Percentiles rank a stretch among this genome's conserved stretches.
These are phyloP conservation scores for Ascosphaera apis DNA, from an alignment of 2,329 filamentous ascomycete species.

Conservation along the genomic window DNA sequence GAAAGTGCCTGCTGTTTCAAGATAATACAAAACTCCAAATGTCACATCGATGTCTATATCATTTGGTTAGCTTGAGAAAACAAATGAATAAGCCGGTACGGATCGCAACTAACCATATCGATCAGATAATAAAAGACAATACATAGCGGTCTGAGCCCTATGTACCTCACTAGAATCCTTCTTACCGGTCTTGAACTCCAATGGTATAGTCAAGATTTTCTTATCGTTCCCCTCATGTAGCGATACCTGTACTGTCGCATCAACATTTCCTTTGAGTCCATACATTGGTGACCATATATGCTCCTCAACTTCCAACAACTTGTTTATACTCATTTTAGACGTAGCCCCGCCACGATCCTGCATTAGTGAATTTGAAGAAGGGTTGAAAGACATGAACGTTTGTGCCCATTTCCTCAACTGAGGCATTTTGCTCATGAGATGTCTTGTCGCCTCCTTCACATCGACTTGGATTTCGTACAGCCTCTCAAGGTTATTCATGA, in stretches of 20 bases:
- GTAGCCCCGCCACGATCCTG: slow-evolving; percentile 58
- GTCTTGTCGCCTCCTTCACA: slow-evolving; percentile 47
- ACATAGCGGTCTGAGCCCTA: slow-evolving; percentile 80
- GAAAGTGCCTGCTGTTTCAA: slow-evolving; percentile 70
- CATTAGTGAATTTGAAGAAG: slow-evolving; percentile 47
- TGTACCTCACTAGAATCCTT: slow-evolving; percentile 56
- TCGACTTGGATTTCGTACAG: slow-evolving; percentile 70
- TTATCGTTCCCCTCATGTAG: slow-evolving; percentile 47
- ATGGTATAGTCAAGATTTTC: slow-evolving; percentile 60
- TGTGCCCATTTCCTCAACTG: slow-evolving; percentile 67
- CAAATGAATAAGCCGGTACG: not conserved
- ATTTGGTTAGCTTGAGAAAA: not conserved
- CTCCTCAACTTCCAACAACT: slow-evolving; percentile 88
- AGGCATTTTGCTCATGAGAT: slow-evolving; percentile 62
- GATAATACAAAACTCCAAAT: slow-evolving; percentile 84
- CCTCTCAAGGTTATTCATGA: slow-evolving; percentile 65
- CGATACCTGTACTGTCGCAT: slow-evolving; percentile 78
- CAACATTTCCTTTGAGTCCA: slow-evolving; percentile 90
- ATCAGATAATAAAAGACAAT: slow-evolving; percentile 78
- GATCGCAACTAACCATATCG: slow-evolving; percentile 42
- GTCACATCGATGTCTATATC: slow-evolving; percentile 55
- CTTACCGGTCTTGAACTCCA: slow-evolving; percentile 89
- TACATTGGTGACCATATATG: slow-evolving; percentile 98
- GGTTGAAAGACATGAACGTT: slow-evolving; percentile 49
- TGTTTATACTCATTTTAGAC: slow-evolving; percentile 66